Evolutionary conservation across 768 basidiomycete species (phyloP).

Genomic region (Mycena vulgaris): DNA sequence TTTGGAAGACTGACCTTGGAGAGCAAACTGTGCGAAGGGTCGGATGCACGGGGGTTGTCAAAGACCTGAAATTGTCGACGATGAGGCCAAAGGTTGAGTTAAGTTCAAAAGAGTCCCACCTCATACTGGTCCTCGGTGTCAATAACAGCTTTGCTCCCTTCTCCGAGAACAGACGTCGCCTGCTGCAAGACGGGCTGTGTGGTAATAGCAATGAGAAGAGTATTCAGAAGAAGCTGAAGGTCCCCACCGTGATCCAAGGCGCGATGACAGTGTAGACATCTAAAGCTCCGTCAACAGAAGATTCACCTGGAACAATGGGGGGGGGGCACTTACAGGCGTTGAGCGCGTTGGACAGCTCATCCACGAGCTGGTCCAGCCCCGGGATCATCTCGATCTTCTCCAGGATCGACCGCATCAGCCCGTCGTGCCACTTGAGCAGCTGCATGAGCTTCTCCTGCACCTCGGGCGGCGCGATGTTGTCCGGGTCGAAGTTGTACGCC

Average conservation of each 20-base stretch:
- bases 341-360: slow-evolving; percentile 74
- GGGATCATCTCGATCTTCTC: slow-evolving; percentile 78
- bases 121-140: slow-evolving; percentile 79
- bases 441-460: slow-evolving; percentile 70
- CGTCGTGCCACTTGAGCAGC: slow-evolving; percentile 76
- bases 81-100: neutral
- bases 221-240: neutral
- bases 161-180: slow-evolving; percentile 68
- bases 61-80: slow-evolving; percentile 66
- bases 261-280: slow-evolving; percentile 79
- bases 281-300: slow-evolving; percentile 42
- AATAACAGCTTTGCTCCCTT: slow-evolving; percentile 79
- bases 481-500: slow-evolving; percentile 75
- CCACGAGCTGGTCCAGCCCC: slow-evolving; percentile 69
- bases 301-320: neutral
- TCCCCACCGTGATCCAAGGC: slow-evolving; percentile 70
- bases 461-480: slow-evolving; percentile 74
- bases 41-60: slow-evolving; percentile 74
- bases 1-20: slow-evolving; percentile 65
- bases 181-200: slow-evolving; percentile 73
- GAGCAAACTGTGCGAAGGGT: slow-evolving; percentile 81
- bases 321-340: slow-evolving; percentile 68
- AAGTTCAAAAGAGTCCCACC: slow-evolving; percentile 45
- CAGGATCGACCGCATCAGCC: slow-evolving; percentile 65
- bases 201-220: slow-evolving; percentile 17